These are phyloP conservation scores for Apiotrichum siamense DNA, from an alignment of 1,284 basidiomycete genomes.

Conservation along the genomic window DNA sequence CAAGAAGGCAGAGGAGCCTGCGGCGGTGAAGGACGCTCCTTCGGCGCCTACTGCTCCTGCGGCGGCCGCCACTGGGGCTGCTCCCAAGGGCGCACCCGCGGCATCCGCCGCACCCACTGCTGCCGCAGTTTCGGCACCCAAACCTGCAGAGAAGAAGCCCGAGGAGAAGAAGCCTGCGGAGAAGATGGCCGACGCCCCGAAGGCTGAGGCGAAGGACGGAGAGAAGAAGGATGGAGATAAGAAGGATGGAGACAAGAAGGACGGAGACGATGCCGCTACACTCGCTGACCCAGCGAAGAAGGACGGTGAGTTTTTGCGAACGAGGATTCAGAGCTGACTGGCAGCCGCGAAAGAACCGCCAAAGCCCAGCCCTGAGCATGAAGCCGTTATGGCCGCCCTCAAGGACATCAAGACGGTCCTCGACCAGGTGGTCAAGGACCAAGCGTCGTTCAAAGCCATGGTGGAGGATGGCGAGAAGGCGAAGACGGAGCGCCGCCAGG, in stretches of 20 bases:
- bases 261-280: conserved; percentile 27
- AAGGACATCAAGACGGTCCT: not conserved
- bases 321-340: no score
- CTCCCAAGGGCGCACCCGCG: no score
- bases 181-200: conserved; percentile 4
- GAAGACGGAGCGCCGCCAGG: not conserved
- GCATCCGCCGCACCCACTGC: no score
- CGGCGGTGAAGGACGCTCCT: not conserved
- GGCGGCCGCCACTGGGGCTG: no score
- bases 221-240: not conserved
- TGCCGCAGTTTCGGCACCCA: no score
- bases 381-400: not conserved
- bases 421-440: not conserved
- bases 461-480: not conserved
- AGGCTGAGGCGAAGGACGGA: not conserved
- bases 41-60: no score
- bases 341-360: no score
- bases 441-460: conserved; percentile 2
- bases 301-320: not conserved
- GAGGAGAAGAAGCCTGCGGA: conserved; percentile 4
- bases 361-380: not conserved
- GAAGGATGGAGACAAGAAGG: conserved; percentile 26
- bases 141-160: not conserved
- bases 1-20: not conserved
- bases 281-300: not conserved